Evolutionary conservation across 805 yeast species (phyloP).

Genomic region (Pichia cabralensis): DNA sequence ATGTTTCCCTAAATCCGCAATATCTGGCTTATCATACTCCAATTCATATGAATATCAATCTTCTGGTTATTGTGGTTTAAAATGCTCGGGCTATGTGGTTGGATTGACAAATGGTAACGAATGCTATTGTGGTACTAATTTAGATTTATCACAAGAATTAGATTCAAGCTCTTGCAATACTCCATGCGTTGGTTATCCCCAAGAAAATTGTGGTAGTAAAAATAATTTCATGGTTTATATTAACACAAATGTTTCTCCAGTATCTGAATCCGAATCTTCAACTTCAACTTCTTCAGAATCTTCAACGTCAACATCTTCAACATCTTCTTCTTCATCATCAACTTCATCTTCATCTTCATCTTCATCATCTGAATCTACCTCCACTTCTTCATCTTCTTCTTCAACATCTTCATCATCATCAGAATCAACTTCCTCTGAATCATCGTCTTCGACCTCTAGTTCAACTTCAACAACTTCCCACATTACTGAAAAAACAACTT

Average conservation of each 20-base stretch:
- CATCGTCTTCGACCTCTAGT: conserved; percentile 11
- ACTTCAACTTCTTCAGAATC: conserved; percentile 6
- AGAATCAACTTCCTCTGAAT: conserved; percentile 8
- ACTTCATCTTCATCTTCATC: conserved; percentile 11
- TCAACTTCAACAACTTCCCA: conserved; percentile 9
- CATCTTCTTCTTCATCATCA: conserved; percentile 22
- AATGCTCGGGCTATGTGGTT: conserved; percentile 37
- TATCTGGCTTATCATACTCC: conserved; percentile 25
- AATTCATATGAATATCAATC: conserved; percentile 53
- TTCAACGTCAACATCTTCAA: conserved; percentile 21
- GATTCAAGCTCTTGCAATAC: conserved; percentile 31
- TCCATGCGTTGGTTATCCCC: conserved; percentile 52
- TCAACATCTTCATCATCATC: conserved; percentile 8
- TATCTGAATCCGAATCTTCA: conserved; percentile 9
- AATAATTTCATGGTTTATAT: conserved; percentile 37
- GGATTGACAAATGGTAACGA: conserved; percentile 39
- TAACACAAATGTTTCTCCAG: conserved; percentile 14
- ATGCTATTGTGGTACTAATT: conserved; percentile 58
- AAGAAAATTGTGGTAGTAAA: conserved; percentile 50
- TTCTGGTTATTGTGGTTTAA: conserved; percentile 44
- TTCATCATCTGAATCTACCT: conserved; percentile 10
- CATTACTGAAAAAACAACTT: conserved; percentile 10
- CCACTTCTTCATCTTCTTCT: background rate
- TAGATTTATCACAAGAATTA: conserved; percentile 23
- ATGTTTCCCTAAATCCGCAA: conserved; percentile 20